A percentile compares a stretch with the other conserved stretches of the same genome.
Evolutionary conservation across 352 stramenopile species (phyloP).

Genomic region (Paralagenidium karlingii): DNA sequence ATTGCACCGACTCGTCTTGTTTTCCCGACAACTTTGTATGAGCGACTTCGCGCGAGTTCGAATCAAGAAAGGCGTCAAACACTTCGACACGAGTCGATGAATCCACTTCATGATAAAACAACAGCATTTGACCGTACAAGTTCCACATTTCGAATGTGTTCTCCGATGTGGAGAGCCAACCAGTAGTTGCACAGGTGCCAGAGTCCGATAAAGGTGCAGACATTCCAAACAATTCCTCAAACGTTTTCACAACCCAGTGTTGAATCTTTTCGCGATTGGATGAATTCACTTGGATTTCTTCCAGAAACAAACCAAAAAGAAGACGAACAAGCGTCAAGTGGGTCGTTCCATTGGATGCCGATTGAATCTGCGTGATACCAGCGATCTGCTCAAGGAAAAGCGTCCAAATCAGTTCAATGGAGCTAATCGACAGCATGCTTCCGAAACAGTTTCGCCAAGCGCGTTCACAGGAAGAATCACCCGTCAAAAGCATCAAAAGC

Average conservation of each 20-base stretch:
- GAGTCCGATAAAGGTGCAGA: no score
- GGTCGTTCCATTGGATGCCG: constrained; percentile 1
- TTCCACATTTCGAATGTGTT: constrained; percentile 17
- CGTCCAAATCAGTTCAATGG: constrained; percentile 63
- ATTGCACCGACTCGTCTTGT: background rate
- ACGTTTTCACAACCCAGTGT: constrained; percentile 27
- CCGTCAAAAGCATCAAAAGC: no score
- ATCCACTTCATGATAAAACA: constrained; percentile 45
- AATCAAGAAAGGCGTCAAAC: constrained; percentile 25
- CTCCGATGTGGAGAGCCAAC: background rate
- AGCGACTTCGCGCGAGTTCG: no score
- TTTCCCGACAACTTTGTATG: background rate
- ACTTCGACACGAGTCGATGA: constrained; percentile 20
- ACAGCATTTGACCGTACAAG: constrained; percentile 63
- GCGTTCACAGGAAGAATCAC: no score
- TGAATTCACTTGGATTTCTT: constrained; percentile 71
- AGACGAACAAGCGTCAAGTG: constrained; percentile 42
- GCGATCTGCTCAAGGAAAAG: constrained; percentile 43
- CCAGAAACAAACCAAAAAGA: constrained; percentile 61
- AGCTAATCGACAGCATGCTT: constrained; percentile 55
- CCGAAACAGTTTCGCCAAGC: no score
- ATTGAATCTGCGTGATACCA: constrained; percentile 7
- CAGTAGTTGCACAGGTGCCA: constrained; percentile 13
- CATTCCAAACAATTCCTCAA: constrained; percentile 28
- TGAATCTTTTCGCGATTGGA: constrained; percentile 55